A percentile compares a stretch with the other conserved stretches of the same genome.
Conservation (phyloP, 2,329 filamentous ascomycete species). For the Colletotrichum karsti region DNA sequence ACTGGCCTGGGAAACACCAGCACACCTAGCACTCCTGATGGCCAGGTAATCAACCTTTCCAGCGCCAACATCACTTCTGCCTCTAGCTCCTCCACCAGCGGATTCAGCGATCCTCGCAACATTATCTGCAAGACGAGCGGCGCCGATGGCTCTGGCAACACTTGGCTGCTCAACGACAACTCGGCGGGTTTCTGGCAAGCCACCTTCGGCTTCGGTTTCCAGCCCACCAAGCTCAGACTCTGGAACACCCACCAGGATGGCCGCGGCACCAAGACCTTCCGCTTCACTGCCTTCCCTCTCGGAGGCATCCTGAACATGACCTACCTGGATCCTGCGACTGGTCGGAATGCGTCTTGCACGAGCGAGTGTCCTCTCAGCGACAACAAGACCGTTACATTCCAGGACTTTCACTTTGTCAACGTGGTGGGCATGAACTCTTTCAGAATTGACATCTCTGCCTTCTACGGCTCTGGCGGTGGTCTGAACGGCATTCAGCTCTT, state of each 20-base stretch:
- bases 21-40: slow-evolving; percentile 71
- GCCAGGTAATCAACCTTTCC: slow-evolving; percentile 84
- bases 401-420: slow-evolving; percentile 94
- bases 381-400: slow-evolving; percentile 71
- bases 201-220: slow-evolving; percentile 82
- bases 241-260: slow-evolving; percentile 88
- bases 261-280: slow-evolving; percentile 87
- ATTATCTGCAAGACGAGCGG: slow-evolving; percentile 82
- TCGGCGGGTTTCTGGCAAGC: slow-evolving; percentile 85
- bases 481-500: slow-evolving; percentile 88
- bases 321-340: slow-evolving; percentile 79
- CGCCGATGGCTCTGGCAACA: slow-evolving; percentile 74
- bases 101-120: slow-evolving; percentile 79
- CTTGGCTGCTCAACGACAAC: slow-evolving; percentile 83
- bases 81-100: slow-evolving; percentile 67
- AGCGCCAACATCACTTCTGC: slow-evolving; percentile 77
- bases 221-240: slow-evolving; percentile 85
- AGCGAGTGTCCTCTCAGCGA: slow-evolving; percentile 85
- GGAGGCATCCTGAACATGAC: slow-evolving; percentile 97
- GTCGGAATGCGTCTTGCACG: slow-evolving; percentile 77
- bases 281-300: slow-evolving; percentile 85
- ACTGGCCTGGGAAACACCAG: slow-evolving; percentile 86
- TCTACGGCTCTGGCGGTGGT: slow-evolving; percentile 87
- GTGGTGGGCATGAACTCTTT: slow-evolving; percentile 87
- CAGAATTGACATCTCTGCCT: slow-evolving; percentile 84